Evolutionary conservation across 139 green algal species (phyloP), one percentile per base, ranked within the genome.

Genomic region (Pleodorina starrii): DNA sequence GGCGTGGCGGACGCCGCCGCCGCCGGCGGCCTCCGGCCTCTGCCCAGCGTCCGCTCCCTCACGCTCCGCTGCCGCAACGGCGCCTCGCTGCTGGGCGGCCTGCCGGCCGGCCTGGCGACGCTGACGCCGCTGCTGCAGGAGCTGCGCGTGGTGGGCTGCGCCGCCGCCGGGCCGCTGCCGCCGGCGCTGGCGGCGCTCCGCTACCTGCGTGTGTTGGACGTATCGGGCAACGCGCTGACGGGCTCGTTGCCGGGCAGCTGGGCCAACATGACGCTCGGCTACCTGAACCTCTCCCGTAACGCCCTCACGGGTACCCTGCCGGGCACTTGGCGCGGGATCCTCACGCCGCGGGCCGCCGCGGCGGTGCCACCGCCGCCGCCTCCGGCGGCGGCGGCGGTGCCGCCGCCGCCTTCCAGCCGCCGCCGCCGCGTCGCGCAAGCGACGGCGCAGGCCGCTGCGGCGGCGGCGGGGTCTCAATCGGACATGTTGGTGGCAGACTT

Each of bases 281-380:
- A 89, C 81, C 88, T 91, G 29, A 91, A 91, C 72, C 81, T 93
- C 36, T 90, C 79, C 0, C 11, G 2, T 38, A 93, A 93, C 66
- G 21, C 9, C 25, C 86, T 93, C 3, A 36, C 25, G 2, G 88
- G 88, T 27, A 38, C 71, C 5, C 81, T 91, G 54, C 88, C 88
- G 10, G 29, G 44, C 0, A 35, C 88, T 5, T 91, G 88, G 88
- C 44, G 42, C 25, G 23, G 27, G 25, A 43, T 89, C 25, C 6
- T 89, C 36, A 74, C 50, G 1, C 25, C 35, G 48, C 59, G 9
- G 19, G 23, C 44, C 6, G 46, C 68, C 3, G 32, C 66, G 5
- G 42, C 83, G 44, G 44, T 23, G 83, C 46, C 83, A 25, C 68
- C 68, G 21, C 44, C 44, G 29, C 14, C 76, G 42, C 69, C 12